Conservation (phyloP, 306 rosid genomes). For the Mucuna pruriens region DNA sequence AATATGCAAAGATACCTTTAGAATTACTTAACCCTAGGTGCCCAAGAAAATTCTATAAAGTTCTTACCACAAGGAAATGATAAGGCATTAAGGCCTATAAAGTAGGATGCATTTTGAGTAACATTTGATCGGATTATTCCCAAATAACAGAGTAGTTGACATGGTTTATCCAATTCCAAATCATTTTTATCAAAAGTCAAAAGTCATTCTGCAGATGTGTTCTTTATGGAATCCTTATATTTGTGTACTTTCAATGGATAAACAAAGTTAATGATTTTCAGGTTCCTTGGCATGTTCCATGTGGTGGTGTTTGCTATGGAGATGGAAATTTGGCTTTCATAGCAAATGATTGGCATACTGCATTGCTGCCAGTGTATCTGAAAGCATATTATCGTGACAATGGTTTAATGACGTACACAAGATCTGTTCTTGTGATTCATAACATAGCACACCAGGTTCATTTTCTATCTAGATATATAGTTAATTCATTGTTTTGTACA, state of each 20-base stretch:
- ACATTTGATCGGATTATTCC: constrained; percentile 27
- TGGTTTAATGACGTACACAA: constrained; percentile 79
- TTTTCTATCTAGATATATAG: constrained; percentile 26
- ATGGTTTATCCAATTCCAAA: constrained; percentile 22
- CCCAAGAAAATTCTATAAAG: not conserved
- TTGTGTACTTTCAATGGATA: constrained; percentile 7
- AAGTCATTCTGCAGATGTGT: not conserved
- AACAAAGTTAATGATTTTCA: constrained; percentile 48
- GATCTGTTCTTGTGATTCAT: constrained; percentile 93
- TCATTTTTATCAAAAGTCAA: constrained; percentile 7
- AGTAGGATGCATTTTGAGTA: not conserved
- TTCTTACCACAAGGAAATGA: not conserved
- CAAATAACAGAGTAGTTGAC: not conserved
- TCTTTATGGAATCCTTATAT: constrained; percentile 8
- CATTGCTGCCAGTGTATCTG: constrained; percentile 90
- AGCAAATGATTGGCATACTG: constrained; percentile 98
- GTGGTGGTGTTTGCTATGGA: constrained; percentile 96
- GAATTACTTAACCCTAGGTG: not conserved
- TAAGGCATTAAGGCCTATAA: constrained; percentile 1
- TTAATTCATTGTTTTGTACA: not conserved
- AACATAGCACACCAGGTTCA: constrained; percentile 98
- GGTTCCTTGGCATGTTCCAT: constrained; percentile 97
- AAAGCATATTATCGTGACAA: constrained; percentile 86
- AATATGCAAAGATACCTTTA: not conserved
- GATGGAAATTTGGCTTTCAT: constrained; percentile 96